Evolutionary conservation across 306 rosid genomes (phyloP).

Genomic region (Lagenaria siceraria): DNA sequence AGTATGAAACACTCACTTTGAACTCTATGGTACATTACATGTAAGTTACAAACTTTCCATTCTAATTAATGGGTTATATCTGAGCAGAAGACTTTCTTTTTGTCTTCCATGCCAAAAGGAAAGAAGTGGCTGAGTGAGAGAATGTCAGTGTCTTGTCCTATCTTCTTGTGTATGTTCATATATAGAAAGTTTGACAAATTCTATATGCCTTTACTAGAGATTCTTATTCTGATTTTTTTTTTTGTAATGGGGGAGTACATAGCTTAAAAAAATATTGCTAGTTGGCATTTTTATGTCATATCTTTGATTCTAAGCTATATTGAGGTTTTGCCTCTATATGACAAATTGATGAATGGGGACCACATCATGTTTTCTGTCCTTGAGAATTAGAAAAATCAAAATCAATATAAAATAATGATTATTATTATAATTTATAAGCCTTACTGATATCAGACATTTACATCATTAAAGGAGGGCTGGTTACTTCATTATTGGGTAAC

Average conservation of each 20-base stretch:
- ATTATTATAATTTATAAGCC: not conserved
- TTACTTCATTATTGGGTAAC: not conserved
- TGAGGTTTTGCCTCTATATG: slow-evolving; percentile 30
- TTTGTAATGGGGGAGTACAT: slow-evolving; percentile 25
- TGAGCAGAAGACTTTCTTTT: slow-evolving; percentile 10
- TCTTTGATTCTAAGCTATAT: slow-evolving; percentile 20
- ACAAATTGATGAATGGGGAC: slow-evolving; percentile 42
- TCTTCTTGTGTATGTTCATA: slow-evolving; percentile 30
- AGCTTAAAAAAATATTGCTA: slow-evolving; percentile 14
- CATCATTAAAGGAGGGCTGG: not conserved
- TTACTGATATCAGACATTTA: not conserved
- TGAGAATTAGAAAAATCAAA: slow-evolving; percentile 18
- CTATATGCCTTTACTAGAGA: slow-evolving; percentile 27
- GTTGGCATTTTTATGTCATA: slow-evolving; percentile 21
- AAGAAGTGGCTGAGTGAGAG: slow-evolving; percentile 19
- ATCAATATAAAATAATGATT: slow-evolving; percentile 10
- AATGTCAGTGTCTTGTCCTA: slow-evolving; percentile 35
- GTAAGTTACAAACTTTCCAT: not conserved
- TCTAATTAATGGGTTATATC: not conserved
- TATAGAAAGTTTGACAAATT: slow-evolving; percentile 25
- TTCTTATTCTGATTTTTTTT: slow-evolving; percentile 35
- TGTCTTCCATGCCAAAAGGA: slow-evolving; percentile 24
- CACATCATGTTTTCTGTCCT: slow-evolving; percentile 34
- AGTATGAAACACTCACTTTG: not conserved
- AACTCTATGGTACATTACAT: not conserved